Evolutionary conservation across 768 basidiomycete species (phyloP).

Genomic region (Terana coerulea): DNA sequence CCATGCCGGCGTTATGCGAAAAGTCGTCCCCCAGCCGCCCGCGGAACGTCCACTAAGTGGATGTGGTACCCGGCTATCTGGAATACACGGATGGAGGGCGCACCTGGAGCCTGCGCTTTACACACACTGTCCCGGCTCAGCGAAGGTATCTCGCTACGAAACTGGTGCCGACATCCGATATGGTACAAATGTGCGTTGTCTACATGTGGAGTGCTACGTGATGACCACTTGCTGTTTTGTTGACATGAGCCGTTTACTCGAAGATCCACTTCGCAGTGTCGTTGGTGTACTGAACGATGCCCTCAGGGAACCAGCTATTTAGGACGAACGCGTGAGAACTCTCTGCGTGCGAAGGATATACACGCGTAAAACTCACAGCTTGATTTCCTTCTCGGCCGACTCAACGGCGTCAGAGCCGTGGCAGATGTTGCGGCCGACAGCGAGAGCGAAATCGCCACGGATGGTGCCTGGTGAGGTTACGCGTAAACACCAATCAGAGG

Average conservation of each 20-base stretch:
- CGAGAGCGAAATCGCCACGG: constrained; percentile 93
- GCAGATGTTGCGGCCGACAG: constrained; percentile 93
- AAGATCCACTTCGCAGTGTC: constrained; percentile 71
- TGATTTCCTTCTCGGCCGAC: constrained; percentile 91
- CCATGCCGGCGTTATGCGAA: constrained; percentile 1
- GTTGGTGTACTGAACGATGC: constrained; percentile 65
- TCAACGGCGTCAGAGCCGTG: constrained; percentile 90
- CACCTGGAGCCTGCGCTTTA: not conserved
- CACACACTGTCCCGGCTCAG: not conserved
- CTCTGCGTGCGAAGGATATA: too few relatives aligned
- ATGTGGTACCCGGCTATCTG: not conserved
- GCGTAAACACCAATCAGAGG: not conserved
- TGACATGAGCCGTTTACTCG: constrained; percentile 47
- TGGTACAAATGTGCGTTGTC: constrained; percentile 10
- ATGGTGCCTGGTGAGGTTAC: constrained; percentile 66
- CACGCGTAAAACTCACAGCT: constrained; percentile 53
- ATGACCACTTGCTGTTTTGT: constrained; percentile 6
- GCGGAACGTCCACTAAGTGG: not conserved
- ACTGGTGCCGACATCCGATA: constrained; percentile 10
- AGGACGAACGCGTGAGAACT: not conserved
- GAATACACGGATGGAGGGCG: not conserved
- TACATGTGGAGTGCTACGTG: constrained; percentile 5
- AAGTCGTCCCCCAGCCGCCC: not conserved
- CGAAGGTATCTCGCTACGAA: constrained; percentile 1
- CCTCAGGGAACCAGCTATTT: constrained; percentile 89